A percentile compares a stretch with the other conserved stretches of the same genome.
These are phyloP conservation scores for Nakazawaea pomicola DNA, from an alignment of 805 yeast genomes.

Conservation along the genomic window DNA sequence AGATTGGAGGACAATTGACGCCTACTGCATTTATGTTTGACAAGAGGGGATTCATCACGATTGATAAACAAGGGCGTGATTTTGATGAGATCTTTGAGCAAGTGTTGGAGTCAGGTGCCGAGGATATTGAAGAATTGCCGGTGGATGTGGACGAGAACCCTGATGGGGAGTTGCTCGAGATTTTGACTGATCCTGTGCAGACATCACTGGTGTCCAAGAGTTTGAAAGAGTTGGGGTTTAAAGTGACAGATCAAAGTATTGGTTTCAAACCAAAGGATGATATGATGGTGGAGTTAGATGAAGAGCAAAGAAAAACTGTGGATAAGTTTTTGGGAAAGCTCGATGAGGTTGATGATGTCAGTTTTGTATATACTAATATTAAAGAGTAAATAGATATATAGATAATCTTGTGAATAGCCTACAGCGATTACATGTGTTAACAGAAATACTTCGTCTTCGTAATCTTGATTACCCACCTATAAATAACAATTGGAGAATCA, in stretches of 20 bases:
- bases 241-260: constrained; percentile 66
- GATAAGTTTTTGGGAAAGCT: constrained; percentile 54
- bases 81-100: constrained; percentile 72
- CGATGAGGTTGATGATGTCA: constrained; percentile 81
- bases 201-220: constrained; percentile 56
- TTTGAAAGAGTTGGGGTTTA: constrained; percentile 47
- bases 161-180: constrained; percentile 32
- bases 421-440: constrained; percentile 23
- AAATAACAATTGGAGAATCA: too few species aligned
- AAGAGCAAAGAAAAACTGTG: constrained; percentile 45
- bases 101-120: constrained; percentile 73
- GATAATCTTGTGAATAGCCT: neutral
- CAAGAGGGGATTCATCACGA: constrained; percentile 65
- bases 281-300: constrained; percentile 47
- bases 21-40: constrained; percentile 79
- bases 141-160: constrained; percentile 37
- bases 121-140: constrained; percentile 60
- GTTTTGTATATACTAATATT: constrained; percentile 71
- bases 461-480: neutral
- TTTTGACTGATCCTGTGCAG: constrained; percentile 61
- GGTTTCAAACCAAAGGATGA: constrained; percentile 64
- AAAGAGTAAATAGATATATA: constrained; percentile 23
- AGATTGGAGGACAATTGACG: constrained; percentile 63
- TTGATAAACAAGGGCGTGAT: constrained; percentile 34
- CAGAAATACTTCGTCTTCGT: neutral